Evolutionary conservation across 108 stramenopile species (phyloP), one percentile per base, ranked within the genome.

Genomic region (Pseudonitzschia pungens): DNA sequence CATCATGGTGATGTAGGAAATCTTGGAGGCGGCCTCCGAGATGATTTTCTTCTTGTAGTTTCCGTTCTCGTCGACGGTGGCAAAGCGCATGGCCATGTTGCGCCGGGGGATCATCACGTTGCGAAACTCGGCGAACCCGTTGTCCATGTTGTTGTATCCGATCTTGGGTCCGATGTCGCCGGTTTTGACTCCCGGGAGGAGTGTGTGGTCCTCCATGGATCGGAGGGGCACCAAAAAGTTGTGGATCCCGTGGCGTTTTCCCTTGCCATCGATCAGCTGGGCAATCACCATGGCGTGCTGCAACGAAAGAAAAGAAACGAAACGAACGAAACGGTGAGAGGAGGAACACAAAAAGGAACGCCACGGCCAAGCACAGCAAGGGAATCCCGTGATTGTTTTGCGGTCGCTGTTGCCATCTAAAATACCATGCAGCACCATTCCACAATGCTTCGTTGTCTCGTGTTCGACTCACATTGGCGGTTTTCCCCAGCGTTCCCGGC

Each of bases 131-230:
- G 88, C 86, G 86, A 83, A 99, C 9, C 98, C 98, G 86, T 97
- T 99, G 83, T 99, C 98, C 95, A 97, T 96, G 67, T 85, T 90
- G 77, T 95, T 97, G 83, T 96, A 96, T n/a, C 90, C 87, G 75
- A 97, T 96, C 76, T 99, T 99, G 44, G 96, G 96, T 20, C 98
- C 98, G 44, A 97, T 93, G 77, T 99, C 98, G 4, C 98, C 98
- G 10, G 92, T 89, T 33, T 78, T 81, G 9, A 99, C 95, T 21
- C 98, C 97, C 0, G 92, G 92, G 43, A 99, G 64, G 4, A 95
- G 72, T 0, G 85, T 80, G 77, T 91, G 89, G 75, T 85, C 74
- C 22, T 95, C 84, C 76, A 92, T 85, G 57, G 84, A 86, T 5
- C 97, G 88, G 1, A 97, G 50, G 10, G 89, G 98, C 12, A 99